Percentiles rank a stretch among this genome's conserved stretches.
phyloP scores from a whole-genome alignment of 2,329 filamentous ascomycete species.

The Thielaviopsis populi region DNA sequence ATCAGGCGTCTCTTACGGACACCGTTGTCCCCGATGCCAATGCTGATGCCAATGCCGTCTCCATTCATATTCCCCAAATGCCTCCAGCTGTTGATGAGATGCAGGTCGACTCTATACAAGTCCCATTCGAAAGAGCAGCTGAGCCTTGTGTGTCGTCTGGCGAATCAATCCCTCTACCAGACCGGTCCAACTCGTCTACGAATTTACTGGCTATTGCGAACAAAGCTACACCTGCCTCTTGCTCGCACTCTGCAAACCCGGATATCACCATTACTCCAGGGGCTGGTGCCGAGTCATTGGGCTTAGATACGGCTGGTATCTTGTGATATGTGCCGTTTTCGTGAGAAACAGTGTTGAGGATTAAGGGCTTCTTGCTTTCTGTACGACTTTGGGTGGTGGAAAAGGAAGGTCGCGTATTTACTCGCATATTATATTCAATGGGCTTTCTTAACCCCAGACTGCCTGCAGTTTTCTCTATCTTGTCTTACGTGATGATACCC shows the following conservation, averaged over 20 bases:
- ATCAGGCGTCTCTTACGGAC: background rate
- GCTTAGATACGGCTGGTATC: background rate
- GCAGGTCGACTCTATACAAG: slow-evolving; percentile 18
- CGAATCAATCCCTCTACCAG: background rate
- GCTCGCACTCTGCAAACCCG: background rate
- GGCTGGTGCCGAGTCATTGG: background rate
- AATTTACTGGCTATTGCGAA: background rate
- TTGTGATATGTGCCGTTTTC: background rate
- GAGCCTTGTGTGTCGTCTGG: background rate
- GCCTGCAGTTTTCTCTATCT: background rate
- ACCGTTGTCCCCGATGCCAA: background rate
- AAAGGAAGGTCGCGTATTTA: background rate
- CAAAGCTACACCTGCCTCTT: background rate
- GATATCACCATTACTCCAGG: background rate
- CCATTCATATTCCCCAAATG: background rate
- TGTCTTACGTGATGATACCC: background rate
- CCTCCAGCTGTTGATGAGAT: slow-evolving; percentile 13
- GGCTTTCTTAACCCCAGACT: background rate
- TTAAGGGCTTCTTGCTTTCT: too few relatives aligned
- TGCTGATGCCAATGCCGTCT: background rate
- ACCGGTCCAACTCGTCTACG: background rate
- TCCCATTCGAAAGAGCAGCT: background rate
- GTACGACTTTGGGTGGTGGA: background rate
- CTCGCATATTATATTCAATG: background rate
- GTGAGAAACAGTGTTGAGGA: background rate